Base-by-base conservation (phyloP, 345 rosid genomes). In the Mangifera indica region DNA sequence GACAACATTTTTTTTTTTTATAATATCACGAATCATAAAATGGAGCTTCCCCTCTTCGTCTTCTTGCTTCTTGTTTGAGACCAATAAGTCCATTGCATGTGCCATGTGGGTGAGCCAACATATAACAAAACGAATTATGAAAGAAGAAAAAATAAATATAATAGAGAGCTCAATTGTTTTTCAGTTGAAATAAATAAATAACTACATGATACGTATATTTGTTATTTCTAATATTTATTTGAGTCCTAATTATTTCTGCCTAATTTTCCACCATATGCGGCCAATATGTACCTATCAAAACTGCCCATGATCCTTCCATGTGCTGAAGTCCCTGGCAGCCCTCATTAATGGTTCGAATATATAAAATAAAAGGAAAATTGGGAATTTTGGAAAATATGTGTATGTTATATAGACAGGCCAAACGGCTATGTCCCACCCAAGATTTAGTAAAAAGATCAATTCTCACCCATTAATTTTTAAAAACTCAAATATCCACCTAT, bases 231-330 rank as follows among this genome's bases (percentile, higher is more conserved):
- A n/a, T n/a, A n/a, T 48, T 40, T 60, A 21, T 14, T 63, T 21
- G 24, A 10, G 2, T 40, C 15, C 5, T 24, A 46, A 52, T 42
- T 25, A 3, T 24, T 63, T 51, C 20, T 61, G 44, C 78, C 48
- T 55, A 67, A 59, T 80, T 55, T 44, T 66, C 80, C 89, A 48
- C 77, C 80, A 81, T 84, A 83, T 71, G 86, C 85, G 87, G 86
- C 81, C 55, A 72, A 80, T 5, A 7, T 37, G 7, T 80, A 86
- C 85, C 82, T 71, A 74, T 76, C 83, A 79, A 84, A 89, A 87
- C 83, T 76, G 81, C 85, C 83, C 83, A 82, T 81, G 87, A 89
- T 87, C 71, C 84, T 86, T 79, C 60, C 95, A 89, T 87, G 90
- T 83, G 92, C 80, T 70, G 70, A 45, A 57, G 62, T 74, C 64